phyloP scores from a whole-genome alignment of 352 stramenopile species.

The Phytopythium aichiense region DNA sequence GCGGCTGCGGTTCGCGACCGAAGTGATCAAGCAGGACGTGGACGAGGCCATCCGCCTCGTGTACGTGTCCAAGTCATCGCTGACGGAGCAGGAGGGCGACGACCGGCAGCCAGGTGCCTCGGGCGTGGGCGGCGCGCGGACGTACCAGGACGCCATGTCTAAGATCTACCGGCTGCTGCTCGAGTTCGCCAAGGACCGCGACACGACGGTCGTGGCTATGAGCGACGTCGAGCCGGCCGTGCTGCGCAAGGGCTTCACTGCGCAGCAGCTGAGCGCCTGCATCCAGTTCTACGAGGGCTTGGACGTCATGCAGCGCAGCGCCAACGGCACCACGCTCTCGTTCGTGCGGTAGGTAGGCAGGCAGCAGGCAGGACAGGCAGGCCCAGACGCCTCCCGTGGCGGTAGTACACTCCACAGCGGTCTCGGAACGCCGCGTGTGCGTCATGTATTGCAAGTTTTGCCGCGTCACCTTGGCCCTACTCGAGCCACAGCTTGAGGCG shows the following conservation, averaged over 20 bases:
- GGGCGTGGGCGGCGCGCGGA: constrained; percentile 17
- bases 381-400: too few relatives aligned
- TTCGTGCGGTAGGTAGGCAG: constrained; percentile 42
- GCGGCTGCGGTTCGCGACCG: constrained; percentile 93
- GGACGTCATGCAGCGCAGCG: constrained; percentile 81
- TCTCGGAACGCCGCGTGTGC: background rate
- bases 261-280: constrained; percentile 92
- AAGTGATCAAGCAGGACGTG: constrained; percentile 96
- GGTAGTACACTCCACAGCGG: background rate
- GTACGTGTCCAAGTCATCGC: constrained; percentile 96
- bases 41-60: constrained; percentile 96
- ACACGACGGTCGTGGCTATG: constrained; percentile 73
- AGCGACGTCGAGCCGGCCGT: constrained; percentile 93
- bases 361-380: background rate
- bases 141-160: constrained; percentile 87
- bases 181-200: constrained; percentile 87
- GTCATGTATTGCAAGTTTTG: constrained; percentile 4
- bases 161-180: constrained; percentile 95
- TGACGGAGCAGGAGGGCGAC: constrained; percentile 84
- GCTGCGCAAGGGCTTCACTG: constrained; percentile 95
- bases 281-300: constrained; percentile 93
- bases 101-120: constrained; percentile 12
- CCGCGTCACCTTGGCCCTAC: constrained; percentile 7
- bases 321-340: constrained; percentile 70
- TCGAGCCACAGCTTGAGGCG: constrained; percentile 90